Base-by-base conservation (phyloP, 2,329 filamentous ascomycete genomes). In the Colletotrichum sidae region DNA sequence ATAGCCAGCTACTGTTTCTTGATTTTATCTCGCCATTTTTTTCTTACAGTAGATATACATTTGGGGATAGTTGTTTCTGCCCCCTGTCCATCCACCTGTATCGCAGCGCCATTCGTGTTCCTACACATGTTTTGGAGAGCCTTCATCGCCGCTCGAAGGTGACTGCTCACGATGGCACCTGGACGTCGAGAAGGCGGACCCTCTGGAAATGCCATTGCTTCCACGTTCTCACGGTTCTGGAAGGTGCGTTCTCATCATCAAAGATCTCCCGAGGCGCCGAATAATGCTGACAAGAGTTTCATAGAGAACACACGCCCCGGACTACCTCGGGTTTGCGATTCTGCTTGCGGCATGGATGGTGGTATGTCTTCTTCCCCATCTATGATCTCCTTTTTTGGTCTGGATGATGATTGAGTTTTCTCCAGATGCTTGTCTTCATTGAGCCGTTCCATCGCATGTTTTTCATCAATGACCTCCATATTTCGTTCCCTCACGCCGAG, bases 361-460 rank as follows among this genome's bases (percentile, higher is more conserved):
- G 63, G 88, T 90, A 73, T 68, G 79, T 74, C 59, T 71, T 35
- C 4, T 25, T 5, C 25, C 25, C 62, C 71, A 69, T 37, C 2
- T 8, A 33, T 25, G 25, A 25, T 25, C 25, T 25, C 25, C 25
- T 25, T 5, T 5, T 25, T 25, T 5, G 25, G 25, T 25, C 25
- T 25, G 25, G 25, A 25, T 25, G 25, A 25, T 25, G 25, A 25
- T 5, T 25, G 25, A 25, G 25, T 25, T 37, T 47, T 47, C 39
- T 49, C 69, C 73, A 92, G 86, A 83, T 93, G 47, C 84, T 88
- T 77, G 81, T 92, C 71, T 83, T 91, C 69, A 85, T 92, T 71
- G 89, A 90, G 67, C 96, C 96, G 0, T 98, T 98, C 76, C 94
- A 98, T 77, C 93, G 93, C 79, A 92, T 97, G 88, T 98, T 99